Conservation (phyloP, 129 eudicot genomes). For the Silybum marianum region DNA sequence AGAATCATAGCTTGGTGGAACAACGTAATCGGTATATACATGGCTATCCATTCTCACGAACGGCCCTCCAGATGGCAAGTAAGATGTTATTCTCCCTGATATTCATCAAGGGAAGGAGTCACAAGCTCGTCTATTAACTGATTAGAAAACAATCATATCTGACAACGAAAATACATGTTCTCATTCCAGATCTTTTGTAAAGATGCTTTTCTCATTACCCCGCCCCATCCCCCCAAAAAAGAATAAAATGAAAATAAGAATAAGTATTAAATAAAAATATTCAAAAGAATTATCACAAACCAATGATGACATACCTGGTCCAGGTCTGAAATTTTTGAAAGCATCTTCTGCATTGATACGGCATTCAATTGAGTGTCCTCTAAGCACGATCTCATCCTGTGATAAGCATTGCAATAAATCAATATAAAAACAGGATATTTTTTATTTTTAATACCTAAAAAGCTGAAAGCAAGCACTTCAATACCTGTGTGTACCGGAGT, state of each 20-base stretch:
- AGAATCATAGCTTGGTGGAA: slow-evolving; percentile 99
- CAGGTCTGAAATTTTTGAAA: slow-evolving; percentile 96
- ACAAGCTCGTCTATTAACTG: slow-evolving; percentile 6
- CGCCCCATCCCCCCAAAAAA: background rate
- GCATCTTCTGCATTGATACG: slow-evolving; percentile 99
- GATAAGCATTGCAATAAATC: slow-evolving; percentile 16
- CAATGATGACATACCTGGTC: slow-evolving; percentile 70
- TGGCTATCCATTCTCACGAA: slow-evolving; percentile 99
- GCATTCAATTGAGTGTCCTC: slow-evolving; percentile 98
- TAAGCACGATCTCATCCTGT: slow-evolving; percentile 93
- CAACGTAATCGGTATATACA: slow-evolving; percentile 89
- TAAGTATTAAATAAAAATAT: too few species aligned
- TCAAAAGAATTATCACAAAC: background rate
- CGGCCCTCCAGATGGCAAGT: slow-evolving; percentile 99
- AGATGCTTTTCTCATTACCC: background rate
- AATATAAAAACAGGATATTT: slow-evolving; percentile 11
- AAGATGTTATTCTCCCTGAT: slow-evolving; percentile 84
- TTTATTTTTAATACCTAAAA: background rate
- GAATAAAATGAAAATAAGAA: too few species aligned
- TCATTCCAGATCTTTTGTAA: background rate
- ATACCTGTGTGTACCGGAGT: slow-evolving; percentile 89
- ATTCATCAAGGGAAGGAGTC: slow-evolving; percentile 12
- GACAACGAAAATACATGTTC: background rate
- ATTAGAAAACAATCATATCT: slow-evolving; percentile 2
- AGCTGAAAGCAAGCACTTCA: background rate